Percentiles rank a stretch among this genome's conserved stretches.
These are phyloP conservation scores for Solanum bukasovii DNA, from an alignment of 257 asterid genomes.

Conservation along the genomic window DNA sequence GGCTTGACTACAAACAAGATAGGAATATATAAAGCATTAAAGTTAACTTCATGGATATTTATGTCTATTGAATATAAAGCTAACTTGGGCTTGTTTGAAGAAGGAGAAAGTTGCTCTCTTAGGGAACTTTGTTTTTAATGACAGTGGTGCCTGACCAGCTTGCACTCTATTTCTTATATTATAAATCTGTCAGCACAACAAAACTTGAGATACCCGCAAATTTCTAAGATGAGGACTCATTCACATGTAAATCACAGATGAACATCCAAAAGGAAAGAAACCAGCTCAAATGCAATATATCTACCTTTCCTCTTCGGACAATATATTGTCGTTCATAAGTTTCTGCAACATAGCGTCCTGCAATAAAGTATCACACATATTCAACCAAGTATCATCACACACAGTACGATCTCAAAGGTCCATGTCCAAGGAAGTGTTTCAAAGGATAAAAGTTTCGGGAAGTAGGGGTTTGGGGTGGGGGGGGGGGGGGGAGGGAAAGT, in stretches of 20 bases:
- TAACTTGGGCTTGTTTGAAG: not conserved
- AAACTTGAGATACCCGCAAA: not conserved
- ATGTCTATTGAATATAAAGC: not conserved
- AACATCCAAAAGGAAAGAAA: not conserved
- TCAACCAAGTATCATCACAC: not conserved
- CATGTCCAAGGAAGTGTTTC: not conserved
- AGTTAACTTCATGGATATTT: not conserved
- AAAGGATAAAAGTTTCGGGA: not conserved
- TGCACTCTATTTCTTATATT: not conserved
- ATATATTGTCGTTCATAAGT: conserved; percentile 51
- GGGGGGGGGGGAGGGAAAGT: too few species aligned
- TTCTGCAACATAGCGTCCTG: conserved; percentile 95
- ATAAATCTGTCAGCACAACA: not conserved
- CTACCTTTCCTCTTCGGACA: conserved; percentile 85
- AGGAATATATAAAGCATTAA: not conserved
- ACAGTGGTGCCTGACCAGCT: not conserved
- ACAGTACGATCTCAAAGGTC: not conserved
- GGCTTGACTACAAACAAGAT: not conserved
- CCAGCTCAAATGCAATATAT: conserved; percentile 16
- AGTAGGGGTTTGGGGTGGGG: not conserved
- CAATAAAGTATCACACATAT: conserved; percentile 1
- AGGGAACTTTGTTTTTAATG: not conserved
- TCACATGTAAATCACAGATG: not conserved
- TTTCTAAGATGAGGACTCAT: not conserved
- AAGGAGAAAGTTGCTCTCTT: not conserved